These are phyloP conservation scores for Pseudopithomyces maydicus DNA, from an alignment of 2,329 filamentous ascomycete genomes.

Conservation along the genomic window DNA sequence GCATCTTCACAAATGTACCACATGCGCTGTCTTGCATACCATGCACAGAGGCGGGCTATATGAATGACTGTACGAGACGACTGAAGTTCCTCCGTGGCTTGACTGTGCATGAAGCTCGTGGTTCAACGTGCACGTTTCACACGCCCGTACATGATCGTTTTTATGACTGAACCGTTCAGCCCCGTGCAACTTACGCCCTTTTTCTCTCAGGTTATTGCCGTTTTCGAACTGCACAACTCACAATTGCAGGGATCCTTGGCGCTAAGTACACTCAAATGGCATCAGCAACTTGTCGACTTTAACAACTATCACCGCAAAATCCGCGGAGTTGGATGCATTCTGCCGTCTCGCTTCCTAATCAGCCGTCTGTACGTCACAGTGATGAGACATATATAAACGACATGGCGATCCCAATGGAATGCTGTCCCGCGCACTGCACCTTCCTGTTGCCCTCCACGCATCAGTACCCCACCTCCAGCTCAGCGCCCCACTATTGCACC, in stretches of 20 bases:
- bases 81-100: not conserved
- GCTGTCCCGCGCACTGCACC: not conserved
- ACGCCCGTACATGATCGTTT: not conserved
- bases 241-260: not conserved
- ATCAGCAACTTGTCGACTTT: conserved; percentile 4
- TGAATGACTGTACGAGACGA: not conserved
- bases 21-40: not conserved
- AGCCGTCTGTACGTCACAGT: conserved; percentile 10
- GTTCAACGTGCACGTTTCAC: not conserved
- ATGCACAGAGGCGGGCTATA: not conserved
- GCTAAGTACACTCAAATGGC: not conserved
- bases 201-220: no score
- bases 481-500: conserved; percentile 4
- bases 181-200: not conserved
- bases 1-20: not conserved
- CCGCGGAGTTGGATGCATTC: conserved; percentile 24
- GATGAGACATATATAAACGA: conserved; percentile 15
- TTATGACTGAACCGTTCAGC: not conserved
- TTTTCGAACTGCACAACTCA: not conserved
- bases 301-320: conserved; percentile 36
- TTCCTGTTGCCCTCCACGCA: not conserved
- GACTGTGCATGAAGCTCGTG: not conserved
- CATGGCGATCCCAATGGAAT: not conserved
- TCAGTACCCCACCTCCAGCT: conserved; percentile 5
- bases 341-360: conserved; percentile 28